Conservation (phyloP, 169 alveolate genomes). For the Perkinsus chesapeaki region DNA sequence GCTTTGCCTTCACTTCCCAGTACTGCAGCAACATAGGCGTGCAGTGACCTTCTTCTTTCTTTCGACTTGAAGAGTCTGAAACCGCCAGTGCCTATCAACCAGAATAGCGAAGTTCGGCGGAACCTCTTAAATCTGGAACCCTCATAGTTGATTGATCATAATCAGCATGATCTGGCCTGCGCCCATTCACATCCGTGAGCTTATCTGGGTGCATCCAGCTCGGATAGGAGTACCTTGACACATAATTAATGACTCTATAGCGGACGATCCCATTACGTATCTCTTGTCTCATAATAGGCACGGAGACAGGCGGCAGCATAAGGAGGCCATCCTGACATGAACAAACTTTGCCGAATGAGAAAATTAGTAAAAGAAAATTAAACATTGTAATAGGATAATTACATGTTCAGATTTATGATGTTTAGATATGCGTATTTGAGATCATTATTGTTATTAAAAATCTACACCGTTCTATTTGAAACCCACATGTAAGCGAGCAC, state of each 20-base stretch:
- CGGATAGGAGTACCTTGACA: neutral
- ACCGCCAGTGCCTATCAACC: neutral
- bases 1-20: slow-evolving; percentile 89
- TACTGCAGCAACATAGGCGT: slow-evolving; percentile 96
- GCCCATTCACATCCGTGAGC: slow-evolving; percentile 73
- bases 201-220: slow-evolving; percentile 54
- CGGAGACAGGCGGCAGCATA: slow-evolving; percentile 16
- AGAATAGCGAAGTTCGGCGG: neutral
- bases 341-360: too few species aligned
- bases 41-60: slow-evolving; percentile 44
- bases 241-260: neutral
- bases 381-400: too few species aligned
- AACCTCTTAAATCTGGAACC: slow-evolving; percentile 68
- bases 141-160: slow-evolving; percentile 86
- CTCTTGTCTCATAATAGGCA: slow-evolving; percentile 17
- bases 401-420: too few species aligned
- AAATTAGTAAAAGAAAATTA: too few species aligned
- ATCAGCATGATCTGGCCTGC: slow-evolving; percentile 67
- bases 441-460: too few species aligned
- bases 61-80: neutral
- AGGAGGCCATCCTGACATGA: slow-evolving; percentile 24
- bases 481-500: too few species aligned
- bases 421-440: too few species aligned
- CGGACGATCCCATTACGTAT: slow-evolving; percentile 18
- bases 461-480: too few species aligned